These are phyloP conservation scores for Ogataea pignaliae DNA, from an alignment of 805 yeast species.

Conservation along the genomic window DNA sequence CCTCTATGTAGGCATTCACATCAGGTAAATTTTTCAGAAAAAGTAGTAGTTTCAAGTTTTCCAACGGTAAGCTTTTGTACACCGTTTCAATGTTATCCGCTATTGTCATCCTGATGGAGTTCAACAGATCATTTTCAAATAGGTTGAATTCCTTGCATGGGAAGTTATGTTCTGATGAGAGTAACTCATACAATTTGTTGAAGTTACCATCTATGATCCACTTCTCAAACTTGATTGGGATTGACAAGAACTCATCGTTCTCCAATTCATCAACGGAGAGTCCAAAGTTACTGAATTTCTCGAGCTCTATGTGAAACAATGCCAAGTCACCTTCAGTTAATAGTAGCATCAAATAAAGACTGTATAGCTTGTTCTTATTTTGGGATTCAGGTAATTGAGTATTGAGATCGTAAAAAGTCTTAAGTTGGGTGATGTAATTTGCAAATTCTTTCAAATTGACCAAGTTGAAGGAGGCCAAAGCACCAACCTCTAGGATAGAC, in stretches of 20 bases:
- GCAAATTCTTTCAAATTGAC: conserved; percentile 63
- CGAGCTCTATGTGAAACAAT: conserved; percentile 86
- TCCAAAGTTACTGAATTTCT: conserved; percentile 51
- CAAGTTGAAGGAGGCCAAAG: conserved; percentile 67
- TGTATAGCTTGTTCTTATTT: conserved; percentile 68
- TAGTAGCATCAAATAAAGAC: conserved; percentile 70
- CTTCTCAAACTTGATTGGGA: conserved; percentile 85
- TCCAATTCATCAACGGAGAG: conserved; percentile 47
- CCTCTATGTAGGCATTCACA: conserved; percentile 48
- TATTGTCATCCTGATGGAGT: conserved; percentile 81
- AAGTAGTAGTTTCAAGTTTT: conserved; percentile 76
- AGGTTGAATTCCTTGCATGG: conserved; percentile 73
- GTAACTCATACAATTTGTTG: conserved; percentile 79
- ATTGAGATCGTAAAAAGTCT: conserved; percentile 62
- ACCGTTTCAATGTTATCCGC: conserved; percentile 79
- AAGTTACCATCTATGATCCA: conserved; percentile 97
- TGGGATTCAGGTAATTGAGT: conserved; percentile 34
- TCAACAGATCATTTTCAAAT: conserved; percentile 69
- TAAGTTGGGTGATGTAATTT: conserved; percentile 66
- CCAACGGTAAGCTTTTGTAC: conserved; percentile 69
- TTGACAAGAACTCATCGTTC: conserved; percentile 64
- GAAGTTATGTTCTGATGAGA: conserved; percentile 47
- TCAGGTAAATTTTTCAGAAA: conserved; percentile 56
- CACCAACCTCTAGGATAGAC: conserved; percentile 83
- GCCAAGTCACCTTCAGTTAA: conserved; percentile 82